Conservation (phyloP, 176 grass and related monocot species). For the Lolium perenne region DNA sequence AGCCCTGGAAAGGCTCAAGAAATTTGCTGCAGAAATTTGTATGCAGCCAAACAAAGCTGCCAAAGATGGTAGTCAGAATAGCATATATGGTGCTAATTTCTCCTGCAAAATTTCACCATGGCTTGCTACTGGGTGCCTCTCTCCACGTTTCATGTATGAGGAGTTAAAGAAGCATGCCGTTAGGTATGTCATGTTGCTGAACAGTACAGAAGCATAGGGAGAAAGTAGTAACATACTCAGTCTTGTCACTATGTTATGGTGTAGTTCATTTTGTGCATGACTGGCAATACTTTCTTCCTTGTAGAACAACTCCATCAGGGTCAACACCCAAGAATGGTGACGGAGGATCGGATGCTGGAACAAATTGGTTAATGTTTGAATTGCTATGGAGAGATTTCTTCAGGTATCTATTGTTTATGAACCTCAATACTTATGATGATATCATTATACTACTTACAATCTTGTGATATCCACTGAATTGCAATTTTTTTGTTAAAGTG, state of each 20-base stretch:
- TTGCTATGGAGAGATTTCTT: conserved; percentile 99
- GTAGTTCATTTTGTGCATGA: conserved; percentile 27
- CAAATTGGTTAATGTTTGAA: conserved; percentile 98
- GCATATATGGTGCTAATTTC: conserved; percentile 95
- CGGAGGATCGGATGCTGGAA: conserved; percentile 63
- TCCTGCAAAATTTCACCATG: conserved; percentile 99
- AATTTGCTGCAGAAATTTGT: conserved; percentile 75
- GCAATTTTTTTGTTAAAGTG: background rate
- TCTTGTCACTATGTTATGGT: background rate
- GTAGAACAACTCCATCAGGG: conserved; percentile 53
- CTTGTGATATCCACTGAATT: background rate
- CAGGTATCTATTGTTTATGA: conserved; percentile 55
- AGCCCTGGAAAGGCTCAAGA: conserved; percentile 83
- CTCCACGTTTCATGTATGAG: conserved; percentile 93
- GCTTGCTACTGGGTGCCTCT: conserved; percentile 93
- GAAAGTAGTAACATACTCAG: background rate
- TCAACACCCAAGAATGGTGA: conserved; percentile 52
- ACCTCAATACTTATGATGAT: background rate
- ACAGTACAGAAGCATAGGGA: background rate
- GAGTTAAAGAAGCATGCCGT: conserved; percentile 89
- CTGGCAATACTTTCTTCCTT: background rate
- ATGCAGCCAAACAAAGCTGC: conserved; percentile 70
- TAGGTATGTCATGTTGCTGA: conserved; percentile 55
- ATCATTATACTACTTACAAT: conserved; percentile 4
- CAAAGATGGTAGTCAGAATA: conserved; percentile 61